Evolutionary conservation across 2,329 filamentous ascomycete species (phyloP), one percentile per base, ranked within the genome.

Genomic region (Pseudogymnoascus sp.): DNA sequence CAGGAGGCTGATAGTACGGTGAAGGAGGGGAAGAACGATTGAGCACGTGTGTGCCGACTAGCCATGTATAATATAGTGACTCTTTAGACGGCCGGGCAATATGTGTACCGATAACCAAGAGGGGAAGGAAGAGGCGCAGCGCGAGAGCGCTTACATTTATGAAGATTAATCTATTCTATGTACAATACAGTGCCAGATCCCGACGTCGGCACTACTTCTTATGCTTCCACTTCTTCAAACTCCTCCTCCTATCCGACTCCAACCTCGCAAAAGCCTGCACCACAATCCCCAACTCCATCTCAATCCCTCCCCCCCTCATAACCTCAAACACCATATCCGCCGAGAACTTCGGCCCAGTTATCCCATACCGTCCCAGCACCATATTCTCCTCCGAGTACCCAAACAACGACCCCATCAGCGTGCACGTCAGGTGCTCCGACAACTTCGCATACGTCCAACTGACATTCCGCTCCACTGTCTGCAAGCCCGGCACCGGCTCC

Each of bases 1-100:
- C 48, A 33, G 25, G 58, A 69, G 21, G 60, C 12, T 27, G 64
- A 61, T 64, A n/a, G 66, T 12, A 64, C 64, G 31, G 31, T 18
- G 9, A 29, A 10, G 21, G 48, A 6, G 29, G 13, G 1, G 29
- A 39, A 61, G 39, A 58, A 9, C 8, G 60, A 61, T 61, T 61
- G 31, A 59, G 48, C 29, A n/a, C n/a, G n/a, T n/a, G n/a, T n/a
- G n/a, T n/a, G n/a, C n/a, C n/a, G n/a, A n/a, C n/a, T n/a, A n/a
- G n/a, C n/a, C n/a, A n/a, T n/a, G n/a, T n/a, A n/a, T n/a, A n/a
- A n/a, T n/a, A n/a, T n/a, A n/a, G n/a, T n/a, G n/a, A n/a, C n/a
- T n/a, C n/a, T n/a, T n/a, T n/a, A n/a, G n/a, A n/a, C n/a, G n/a
- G n/a, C n/a, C n/a, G n/a, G n/a, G n/a, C n/a, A n/a, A n/a, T n/a